Percentiles rank a stretch among this genome's conserved stretches.
phyloP scores from a whole-genome alignment of 257 asterid species.

The Primulina eburnea region DNA sequence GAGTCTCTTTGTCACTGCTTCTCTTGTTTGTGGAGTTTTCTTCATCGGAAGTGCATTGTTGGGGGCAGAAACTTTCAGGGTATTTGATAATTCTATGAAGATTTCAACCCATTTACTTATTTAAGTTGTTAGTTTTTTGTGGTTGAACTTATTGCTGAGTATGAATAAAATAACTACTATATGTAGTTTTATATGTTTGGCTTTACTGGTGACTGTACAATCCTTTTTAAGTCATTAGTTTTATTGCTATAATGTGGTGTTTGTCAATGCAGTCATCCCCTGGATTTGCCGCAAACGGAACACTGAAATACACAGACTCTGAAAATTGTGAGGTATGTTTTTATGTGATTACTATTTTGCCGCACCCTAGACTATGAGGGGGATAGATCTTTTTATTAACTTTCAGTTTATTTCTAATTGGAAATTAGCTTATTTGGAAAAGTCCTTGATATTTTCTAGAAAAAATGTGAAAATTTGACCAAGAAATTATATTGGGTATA shows the following conservation, averaged over 20 bases:
- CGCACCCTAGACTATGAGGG: background rate
- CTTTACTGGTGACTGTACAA: background rate
- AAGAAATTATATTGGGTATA: background rate
- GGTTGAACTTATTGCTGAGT: background rate
- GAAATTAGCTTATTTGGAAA: background rate
- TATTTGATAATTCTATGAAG: slow-evolving; percentile 17
- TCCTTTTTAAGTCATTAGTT: background rate
- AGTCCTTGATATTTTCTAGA: background rate
- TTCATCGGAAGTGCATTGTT: slow-evolving; percentile 45
- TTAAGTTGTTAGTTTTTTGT: background rate
- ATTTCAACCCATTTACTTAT: background rate
- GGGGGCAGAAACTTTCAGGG: slow-evolving; percentile 39
- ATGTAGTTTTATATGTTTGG: background rate
- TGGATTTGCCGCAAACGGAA: slow-evolving; percentile 29
- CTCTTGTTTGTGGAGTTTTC: slow-evolving; percentile 49
- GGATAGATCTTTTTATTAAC: background rate
- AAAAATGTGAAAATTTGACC: background rate
- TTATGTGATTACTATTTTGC: slow-evolving; percentile 4
- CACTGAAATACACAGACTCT: slow-evolving; percentile 20
- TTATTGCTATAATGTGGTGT: slow-evolving; percentile 10
- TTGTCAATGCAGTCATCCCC: slow-evolving; percentile 39
- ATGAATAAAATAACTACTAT: background rate
- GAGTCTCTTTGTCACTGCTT: slow-evolving; percentile 39
- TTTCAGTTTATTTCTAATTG: background rate
- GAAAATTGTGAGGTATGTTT: slow-evolving; percentile 42